A percentile compares a stretch with the other conserved stretches of the same genome.
Conservation (phyloP, 2,329 filamentous ascomycete genomes). For the Herpotrichia juniperi region DNA sequence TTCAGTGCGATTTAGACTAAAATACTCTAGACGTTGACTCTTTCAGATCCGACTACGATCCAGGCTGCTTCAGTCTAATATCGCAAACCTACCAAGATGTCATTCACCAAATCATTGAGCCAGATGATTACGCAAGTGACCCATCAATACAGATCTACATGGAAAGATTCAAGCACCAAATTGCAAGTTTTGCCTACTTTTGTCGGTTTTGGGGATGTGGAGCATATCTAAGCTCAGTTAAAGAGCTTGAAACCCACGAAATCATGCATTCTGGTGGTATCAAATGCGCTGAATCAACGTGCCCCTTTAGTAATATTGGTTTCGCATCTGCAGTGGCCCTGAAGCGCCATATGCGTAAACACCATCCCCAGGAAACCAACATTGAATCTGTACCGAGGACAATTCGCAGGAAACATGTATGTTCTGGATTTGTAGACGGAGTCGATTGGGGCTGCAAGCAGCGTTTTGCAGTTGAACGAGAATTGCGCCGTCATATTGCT, state of each 20-base stretch:
- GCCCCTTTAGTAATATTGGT: neutral
- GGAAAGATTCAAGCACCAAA: neutral
- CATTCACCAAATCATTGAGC: neutral
- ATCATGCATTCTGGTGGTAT: neutral
- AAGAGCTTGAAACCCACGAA: neutral
- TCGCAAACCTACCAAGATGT: neutral
- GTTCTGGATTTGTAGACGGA: neutral
- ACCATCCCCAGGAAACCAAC: neutral
- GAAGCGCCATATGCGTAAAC: neutral
- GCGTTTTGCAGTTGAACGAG: neutral
- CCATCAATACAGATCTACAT: neutral
- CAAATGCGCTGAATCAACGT: neutral
- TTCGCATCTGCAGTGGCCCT: neutral
- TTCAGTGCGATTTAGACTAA: neutral
- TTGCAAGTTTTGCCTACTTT: neutral
- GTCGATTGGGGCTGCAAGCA: neutral
- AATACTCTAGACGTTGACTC: neutral
- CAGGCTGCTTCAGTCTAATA: neutral
- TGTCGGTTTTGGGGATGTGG: constrained; percentile 1
- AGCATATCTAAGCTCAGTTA: neutral
- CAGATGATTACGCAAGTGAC: neutral
- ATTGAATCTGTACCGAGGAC: neutral
- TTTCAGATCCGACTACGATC: neutral
- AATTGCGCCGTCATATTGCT: no score
- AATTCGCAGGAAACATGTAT: neutral